A percentile compares a stretch with the other conserved stretches of the same genome.
Evolutionary conservation across 2,329 filamentous ascomycete genomes (phyloP).

Genomic region (Podosphaera leucotricha): DNA sequence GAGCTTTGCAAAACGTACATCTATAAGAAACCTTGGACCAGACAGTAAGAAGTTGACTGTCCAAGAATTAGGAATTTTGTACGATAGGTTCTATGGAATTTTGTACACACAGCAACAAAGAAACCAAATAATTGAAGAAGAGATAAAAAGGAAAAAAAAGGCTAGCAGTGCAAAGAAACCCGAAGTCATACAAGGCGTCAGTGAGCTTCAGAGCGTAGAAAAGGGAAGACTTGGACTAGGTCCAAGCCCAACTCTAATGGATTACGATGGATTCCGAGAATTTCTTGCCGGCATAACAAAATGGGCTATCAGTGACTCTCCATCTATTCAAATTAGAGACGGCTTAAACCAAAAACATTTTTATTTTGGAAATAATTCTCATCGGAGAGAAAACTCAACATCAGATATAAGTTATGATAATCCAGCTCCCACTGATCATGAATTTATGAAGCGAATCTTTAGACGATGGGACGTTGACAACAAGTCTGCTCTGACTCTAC

Average conservation of each 20-base stretch:
- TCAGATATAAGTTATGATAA: slow-evolving; percentile 31
- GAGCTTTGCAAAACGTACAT: slow-evolving; percentile 89
- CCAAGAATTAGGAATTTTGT: slow-evolving; percentile 71
- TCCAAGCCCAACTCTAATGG: slow-evolving; percentile 79
- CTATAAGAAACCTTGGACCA: slow-evolving; percentile 81
- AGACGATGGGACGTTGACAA: slow-evolving; percentile 66
- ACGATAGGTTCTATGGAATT: slow-evolving; percentile 82
- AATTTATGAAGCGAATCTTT: slow-evolving; percentile 79
- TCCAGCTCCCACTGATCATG: slow-evolving; percentile 66
- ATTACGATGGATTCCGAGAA: slow-evolving; percentile 87
- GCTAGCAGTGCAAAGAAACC: slow-evolving; percentile 30
- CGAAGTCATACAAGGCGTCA: slow-evolving; percentile 20
- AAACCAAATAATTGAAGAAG: slow-evolving; percentile 52
- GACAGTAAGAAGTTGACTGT: slow-evolving; percentile 78
- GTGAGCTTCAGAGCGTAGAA: slow-evolving; percentile 35
- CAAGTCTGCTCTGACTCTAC: slow-evolving; percentile 55
- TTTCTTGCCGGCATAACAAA: slow-evolving; percentile 74
- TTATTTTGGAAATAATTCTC: slow-evolving; percentile 35
- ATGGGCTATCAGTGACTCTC: slow-evolving; percentile 83
- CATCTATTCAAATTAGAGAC: slow-evolving; percentile 30
- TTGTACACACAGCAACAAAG: slow-evolving; percentile 81
- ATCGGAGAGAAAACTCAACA: slow-evolving; percentile 14
- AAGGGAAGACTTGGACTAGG: slow-evolving; percentile 73
- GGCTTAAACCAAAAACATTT: slow-evolving; percentile 28
- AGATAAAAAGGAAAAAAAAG: slow-evolving; percentile 41